phyloP scores from a whole-genome alignment of 139 green algal species.

The Ettlia oleoabundans region DNA sequence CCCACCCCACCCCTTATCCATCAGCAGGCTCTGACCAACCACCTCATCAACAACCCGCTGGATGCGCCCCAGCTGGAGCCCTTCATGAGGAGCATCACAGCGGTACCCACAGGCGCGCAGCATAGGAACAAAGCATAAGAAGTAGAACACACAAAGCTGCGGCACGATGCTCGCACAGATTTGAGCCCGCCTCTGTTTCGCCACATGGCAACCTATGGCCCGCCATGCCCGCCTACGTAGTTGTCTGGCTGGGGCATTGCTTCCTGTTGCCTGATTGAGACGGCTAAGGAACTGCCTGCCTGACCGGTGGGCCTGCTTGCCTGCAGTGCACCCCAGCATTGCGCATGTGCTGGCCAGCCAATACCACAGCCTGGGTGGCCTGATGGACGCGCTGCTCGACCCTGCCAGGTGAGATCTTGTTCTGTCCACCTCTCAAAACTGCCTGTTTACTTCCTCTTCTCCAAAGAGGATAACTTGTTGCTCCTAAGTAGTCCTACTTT shows the following conservation, averaged over 20 bases:
- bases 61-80: not conserved
- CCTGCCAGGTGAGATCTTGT: too few species aligned
- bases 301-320: not conserved
- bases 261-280: not conserved
- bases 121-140: too few species aligned
- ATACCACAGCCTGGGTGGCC: conserved; percentile 27
- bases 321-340: conserved; percentile 24
- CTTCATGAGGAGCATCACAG: not conserved
- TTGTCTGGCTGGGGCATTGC: not conserved
- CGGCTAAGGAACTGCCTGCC: too few species aligned
- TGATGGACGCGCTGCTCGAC: conserved; percentile 42
- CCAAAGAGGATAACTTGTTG: not conserved
- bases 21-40: too few species aligned
- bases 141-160: too few species aligned
- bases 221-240: not conserved
- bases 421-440: too few species aligned
- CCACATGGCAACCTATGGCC: not conserved
- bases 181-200: too few species aligned
- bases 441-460: not conserved
- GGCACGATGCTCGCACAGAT: too few species aligned
- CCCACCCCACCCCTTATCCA: too few species aligned
- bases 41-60: conserved; percentile 1
- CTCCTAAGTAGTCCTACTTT: too few species aligned
- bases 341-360: conserved; percentile 34
- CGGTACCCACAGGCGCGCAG: conserved; percentile 8